Base-by-base conservation (phyloP, 1,284 basidiomycete species). In the Athelia psychrophila region DNA sequence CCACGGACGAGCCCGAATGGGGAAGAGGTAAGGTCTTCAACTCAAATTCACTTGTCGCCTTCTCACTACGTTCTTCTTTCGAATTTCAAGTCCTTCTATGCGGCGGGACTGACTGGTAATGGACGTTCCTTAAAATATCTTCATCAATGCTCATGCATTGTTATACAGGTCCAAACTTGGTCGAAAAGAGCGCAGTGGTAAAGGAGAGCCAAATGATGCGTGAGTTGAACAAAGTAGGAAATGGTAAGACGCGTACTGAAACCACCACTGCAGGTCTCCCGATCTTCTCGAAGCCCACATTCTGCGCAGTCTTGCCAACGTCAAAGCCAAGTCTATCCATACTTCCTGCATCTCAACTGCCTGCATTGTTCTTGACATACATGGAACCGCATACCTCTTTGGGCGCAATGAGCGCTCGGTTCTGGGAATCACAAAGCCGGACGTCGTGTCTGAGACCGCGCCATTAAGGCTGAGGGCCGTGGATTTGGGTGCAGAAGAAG, bases 101-200 rank as follows among this genome's bases (percentile, higher is more conserved):
- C 58, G 91, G 91, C 46, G 91, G 91, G 52, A 92, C 88, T 44
- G 91, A 93, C 72, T 93, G 91, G 91, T 88, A n/a, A n/a, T n/a
- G n/a, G n/a, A n/a, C n/a, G n/a, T n/a, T n/a, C n/a, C n/a, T n/a
- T n/a, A n/a, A n/a, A n/a, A n/a, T n/a, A n/a, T n/a, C n/a, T n/a
- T n/a, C 48, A 56, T 57, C 50, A 56, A 55, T 51, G 51, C 49
- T 38, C 59, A 53, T 51, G 45, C 49, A 56, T 57, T 54, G 32
- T 36, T 55, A 54, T 60, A 30, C 61, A 86, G 84, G 84, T 76
- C 80, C 44, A 83, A 80, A 63, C 73, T 87, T 22, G 85, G 85
- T 51, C 76, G 80, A 49, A 87, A 84, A 64, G 83, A 84, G 49
- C 77, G 81, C 49, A 71, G 71, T 44, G 63, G 69, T 51, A 76